These are phyloP conservation scores for Sugiyamaella lignohabitans DNA, from an alignment of 805 yeast genomes.

Conservation along the genomic window DNA sequence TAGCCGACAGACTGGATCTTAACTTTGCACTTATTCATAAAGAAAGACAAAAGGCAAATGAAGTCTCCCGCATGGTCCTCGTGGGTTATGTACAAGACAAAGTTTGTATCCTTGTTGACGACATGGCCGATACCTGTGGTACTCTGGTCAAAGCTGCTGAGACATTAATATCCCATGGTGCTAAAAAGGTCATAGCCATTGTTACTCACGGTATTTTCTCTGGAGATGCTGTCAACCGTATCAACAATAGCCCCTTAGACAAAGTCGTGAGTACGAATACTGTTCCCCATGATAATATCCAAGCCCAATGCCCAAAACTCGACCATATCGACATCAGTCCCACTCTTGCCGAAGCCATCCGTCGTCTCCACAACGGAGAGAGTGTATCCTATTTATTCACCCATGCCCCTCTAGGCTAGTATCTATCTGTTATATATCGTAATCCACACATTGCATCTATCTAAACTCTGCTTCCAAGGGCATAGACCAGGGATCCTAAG, in stretches of 20 bases:
- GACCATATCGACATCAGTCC: conserved; percentile 81
- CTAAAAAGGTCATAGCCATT: conserved; percentile 80
- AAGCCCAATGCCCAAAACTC: conserved; percentile 56
- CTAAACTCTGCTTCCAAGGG: too few relatives aligned
- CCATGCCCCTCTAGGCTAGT: conserved; percentile 47
- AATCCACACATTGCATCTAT: neutral
- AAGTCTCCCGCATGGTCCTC: conserved; percentile 88
- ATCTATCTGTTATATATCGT: too few relatives aligned
- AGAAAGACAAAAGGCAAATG: conserved; percentile 92
- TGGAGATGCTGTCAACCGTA: conserved; percentile 70
- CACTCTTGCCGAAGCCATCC: conserved; percentile 84
- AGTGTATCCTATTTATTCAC: conserved; percentile 81
- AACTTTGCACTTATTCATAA: conserved; percentile 95
- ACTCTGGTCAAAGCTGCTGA: conserved; percentile 94
- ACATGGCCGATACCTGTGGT: conserved; percentile 98
- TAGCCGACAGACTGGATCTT: conserved; percentile 87
- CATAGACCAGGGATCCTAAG: too few relatives aligned
- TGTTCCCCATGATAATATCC: conserved; percentile 69
- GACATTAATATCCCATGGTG: conserved; percentile 71
- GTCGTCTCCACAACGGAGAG: conserved; percentile 95
- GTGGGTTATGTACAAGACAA: conserved; percentile 90
- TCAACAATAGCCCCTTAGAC: conserved; percentile 59
- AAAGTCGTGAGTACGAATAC: conserved; percentile 88
- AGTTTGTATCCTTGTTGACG: conserved; percentile 83
- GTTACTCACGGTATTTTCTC: conserved; percentile 95